Conservation (phyloP, 257 asterid species). For the Jacaranda copaia region DNA sequence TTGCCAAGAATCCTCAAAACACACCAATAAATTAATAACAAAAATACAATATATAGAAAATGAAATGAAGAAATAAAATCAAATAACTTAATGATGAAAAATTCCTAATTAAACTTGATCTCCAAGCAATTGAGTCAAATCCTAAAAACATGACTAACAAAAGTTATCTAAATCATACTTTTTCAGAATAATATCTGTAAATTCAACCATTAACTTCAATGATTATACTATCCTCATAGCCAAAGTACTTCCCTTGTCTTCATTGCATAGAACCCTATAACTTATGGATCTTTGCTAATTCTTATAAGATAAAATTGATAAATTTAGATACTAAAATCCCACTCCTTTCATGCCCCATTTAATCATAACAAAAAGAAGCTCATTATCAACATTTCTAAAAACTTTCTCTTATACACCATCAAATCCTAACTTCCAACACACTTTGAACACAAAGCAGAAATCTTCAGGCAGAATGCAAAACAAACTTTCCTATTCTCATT, state of each 20-base stretch:
- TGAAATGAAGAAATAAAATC: too few species aligned
- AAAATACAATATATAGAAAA: too few species aligned
- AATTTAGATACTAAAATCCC: not conserved
- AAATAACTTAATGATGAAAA: too few species aligned
- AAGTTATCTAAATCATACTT: not conserved
- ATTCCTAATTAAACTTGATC: too few species aligned
- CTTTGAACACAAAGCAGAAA: not conserved
- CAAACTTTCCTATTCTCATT: too few species aligned
- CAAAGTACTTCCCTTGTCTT: not conserved
- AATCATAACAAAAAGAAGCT: not conserved
- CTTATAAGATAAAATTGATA: not conserved
- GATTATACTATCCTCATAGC: constrained; percentile 1
- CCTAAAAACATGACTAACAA: not conserved
- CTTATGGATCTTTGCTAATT: not conserved
- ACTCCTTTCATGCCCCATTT: not conserved
- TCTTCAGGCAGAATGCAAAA: not conserved
- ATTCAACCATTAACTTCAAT: not conserved
- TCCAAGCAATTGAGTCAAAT: too few species aligned
- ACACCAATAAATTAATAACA: too few species aligned
- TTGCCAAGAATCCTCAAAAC: too few species aligned
- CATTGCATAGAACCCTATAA: not conserved
- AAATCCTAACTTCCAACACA: not conserved
- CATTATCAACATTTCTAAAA: not conserved
- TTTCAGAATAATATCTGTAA: not conserved
- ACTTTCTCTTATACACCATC: too few species aligned